Evolutionary conservation across 1,284 basidiomycete species (phyloP).

Genomic region (Cystobasidiaceae sp.): DNA sequence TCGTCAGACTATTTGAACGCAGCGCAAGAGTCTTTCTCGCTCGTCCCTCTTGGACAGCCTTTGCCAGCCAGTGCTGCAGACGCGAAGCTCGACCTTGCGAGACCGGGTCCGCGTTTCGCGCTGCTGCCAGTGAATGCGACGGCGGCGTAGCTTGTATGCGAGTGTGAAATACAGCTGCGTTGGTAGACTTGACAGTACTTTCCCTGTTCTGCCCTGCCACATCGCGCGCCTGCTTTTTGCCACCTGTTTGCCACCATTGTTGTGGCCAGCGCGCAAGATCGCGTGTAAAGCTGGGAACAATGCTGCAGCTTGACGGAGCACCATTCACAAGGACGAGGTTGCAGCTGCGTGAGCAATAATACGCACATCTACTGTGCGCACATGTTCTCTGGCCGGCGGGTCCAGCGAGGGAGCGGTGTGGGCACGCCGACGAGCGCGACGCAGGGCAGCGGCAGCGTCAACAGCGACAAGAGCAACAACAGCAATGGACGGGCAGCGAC

Average conservation of each 20-base stretch:
- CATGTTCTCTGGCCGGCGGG: too few species aligned
- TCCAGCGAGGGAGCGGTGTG: too few species aligned
- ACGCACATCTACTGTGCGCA: too few species aligned
- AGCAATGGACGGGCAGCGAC: not conserved
- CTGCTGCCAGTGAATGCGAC: conserved; percentile 13
- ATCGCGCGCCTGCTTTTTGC: too few species aligned
- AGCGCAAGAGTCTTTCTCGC: not conserved
- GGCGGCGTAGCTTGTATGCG: conserved; percentile 2
- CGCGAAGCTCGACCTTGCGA: conserved; percentile 16
- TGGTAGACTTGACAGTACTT: not conserved
- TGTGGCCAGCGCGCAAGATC: too few species aligned
- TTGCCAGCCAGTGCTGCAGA: not conserved
- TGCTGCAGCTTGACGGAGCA: too few species aligned
- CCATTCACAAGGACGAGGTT: too few species aligned
- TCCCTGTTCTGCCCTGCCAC: too few species aligned
- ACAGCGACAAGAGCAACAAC: not conserved
- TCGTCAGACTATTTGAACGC: not conserved
- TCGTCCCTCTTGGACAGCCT: conserved; percentile 9
- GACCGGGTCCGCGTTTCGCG: conserved; percentile 21
- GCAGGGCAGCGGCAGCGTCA: not conserved
- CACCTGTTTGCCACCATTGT: too few species aligned
- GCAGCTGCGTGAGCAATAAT: too few species aligned
- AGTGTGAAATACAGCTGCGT: not conserved
- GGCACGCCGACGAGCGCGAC: too few species aligned
- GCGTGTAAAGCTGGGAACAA: too few species aligned